phyloP scores from a whole-genome alignment of 495 filamentous ascomycete genomes.

The Penicillium coffeae region DNA sequence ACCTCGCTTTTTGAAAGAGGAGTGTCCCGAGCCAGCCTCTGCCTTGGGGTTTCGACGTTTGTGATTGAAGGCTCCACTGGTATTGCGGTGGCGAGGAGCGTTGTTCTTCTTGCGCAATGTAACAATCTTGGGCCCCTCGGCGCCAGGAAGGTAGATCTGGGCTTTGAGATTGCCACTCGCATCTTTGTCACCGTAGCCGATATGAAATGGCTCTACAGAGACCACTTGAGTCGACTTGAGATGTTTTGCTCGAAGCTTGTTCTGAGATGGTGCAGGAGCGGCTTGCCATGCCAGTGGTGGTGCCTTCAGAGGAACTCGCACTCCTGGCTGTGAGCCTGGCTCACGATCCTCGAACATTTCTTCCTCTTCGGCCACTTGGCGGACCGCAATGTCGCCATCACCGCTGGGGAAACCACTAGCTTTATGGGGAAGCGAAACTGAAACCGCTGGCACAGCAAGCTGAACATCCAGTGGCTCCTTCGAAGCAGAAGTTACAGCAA shows the following conservation, averaged over 20 bases:
- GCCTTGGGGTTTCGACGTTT: constrained; percentile 20
- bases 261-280: constrained; percentile 37
- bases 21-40: constrained; percentile 20
- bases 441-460: constrained; percentile 46
- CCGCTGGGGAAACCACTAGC: constrained; percentile 22
- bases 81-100: constrained; percentile 23
- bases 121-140: constrained; percentile 24
- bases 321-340: constrained; percentile 68
- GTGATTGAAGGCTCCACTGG: not conserved
- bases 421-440: constrained; percentile 53
- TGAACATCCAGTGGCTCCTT: constrained; percentile 58
- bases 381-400: constrained; percentile 47
- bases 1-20: constrained; percentile 24
- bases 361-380: constrained; percentile 69
- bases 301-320: constrained; percentile 60
- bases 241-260: constrained; percentile 30
- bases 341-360: constrained; percentile 82
- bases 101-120: constrained; percentile 30
- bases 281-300: constrained; percentile 50
- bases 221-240: constrained; percentile 39
- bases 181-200: constrained; percentile 38
- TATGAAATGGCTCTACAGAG: constrained; percentile 32
- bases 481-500: constrained; percentile 55
- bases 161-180: constrained; percentile 28
- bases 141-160: constrained; percentile 36